phyloP scores from a whole-genome alignment of 148 eudicot species.

The Rheum nobile region DNA sequence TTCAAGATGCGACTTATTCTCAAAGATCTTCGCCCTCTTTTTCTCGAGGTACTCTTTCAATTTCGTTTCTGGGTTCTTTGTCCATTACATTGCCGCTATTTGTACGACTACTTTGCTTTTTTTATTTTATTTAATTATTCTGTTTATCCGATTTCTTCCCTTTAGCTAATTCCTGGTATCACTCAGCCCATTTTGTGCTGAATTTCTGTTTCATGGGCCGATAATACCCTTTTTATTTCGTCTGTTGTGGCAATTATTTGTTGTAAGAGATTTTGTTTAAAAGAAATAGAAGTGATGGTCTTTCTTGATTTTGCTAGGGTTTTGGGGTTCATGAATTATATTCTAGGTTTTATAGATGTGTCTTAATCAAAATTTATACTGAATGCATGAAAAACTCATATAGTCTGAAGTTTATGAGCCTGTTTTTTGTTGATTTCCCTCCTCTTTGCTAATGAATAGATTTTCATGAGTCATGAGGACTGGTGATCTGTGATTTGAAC shows the following conservation, averaged over 20 bases:
- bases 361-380: not conserved
- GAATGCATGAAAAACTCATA: not conserved
- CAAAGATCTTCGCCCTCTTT: slow-evolving; percentile 64
- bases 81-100: too few relatives aligned
- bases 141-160: not conserved
- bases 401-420: not conserved
- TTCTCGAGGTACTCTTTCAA: slow-evolving; percentile 48
- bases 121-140: not conserved
- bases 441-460: not conserved
- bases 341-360: not conserved
- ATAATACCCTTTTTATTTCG: not conserved
- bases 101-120: too few relatives aligned
- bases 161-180: not conserved
- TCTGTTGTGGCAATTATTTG: not conserved
- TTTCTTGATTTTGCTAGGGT: not conserved
- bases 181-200: not conserved
- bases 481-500: not conserved
- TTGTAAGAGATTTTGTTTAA: not conserved
- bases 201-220: not conserved
- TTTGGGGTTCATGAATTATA: not conserved
- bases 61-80: not conserved
- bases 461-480: not conserved
- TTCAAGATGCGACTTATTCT: slow-evolving; percentile 56
- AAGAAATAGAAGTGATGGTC: not conserved
- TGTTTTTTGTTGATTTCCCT: not conserved